phyloP scores from a whole-genome alignment of 306 rosid species.

The Gastrolobium villosum region DNA sequence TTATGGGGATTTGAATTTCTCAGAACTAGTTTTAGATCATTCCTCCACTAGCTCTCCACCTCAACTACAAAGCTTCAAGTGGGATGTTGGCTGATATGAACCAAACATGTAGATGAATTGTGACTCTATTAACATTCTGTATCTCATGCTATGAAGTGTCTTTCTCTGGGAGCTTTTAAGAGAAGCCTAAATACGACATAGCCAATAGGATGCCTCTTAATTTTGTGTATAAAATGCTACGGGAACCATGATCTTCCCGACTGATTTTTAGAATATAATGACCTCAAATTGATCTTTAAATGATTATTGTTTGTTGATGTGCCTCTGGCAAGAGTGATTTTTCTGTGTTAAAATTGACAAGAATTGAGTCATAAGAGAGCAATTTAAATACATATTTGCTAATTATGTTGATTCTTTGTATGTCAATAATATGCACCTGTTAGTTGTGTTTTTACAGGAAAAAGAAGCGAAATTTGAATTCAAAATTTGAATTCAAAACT shows the following conservation, averaged over 20 bases:
- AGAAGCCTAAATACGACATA: neutral
- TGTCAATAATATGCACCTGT: too few relatives aligned
- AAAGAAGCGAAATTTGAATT: too few relatives aligned
- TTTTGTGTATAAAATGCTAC: neutral
- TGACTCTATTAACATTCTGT: conserved; percentile 5
- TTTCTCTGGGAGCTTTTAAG: conserved; percentile 1
- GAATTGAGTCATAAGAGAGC: too few relatives aligned
- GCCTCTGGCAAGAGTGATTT: too few relatives aligned
- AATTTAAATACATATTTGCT: too few relatives aligned
- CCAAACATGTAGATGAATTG: conserved; percentile 17
- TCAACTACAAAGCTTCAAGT: conserved; percentile 12
- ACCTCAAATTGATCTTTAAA: neutral
- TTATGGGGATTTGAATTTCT: conserved; percentile 21
- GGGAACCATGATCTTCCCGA: neutral
- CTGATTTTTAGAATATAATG: conserved; percentile 7
- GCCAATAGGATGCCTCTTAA: neutral
- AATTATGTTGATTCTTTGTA: too few relatives aligned
- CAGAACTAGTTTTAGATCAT: conserved; percentile 37
- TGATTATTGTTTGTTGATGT: neutral
- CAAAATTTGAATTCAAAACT: too few relatives aligned
- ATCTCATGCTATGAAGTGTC: neutral
- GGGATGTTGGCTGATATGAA: conserved; percentile 14
- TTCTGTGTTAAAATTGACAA: too few relatives aligned
- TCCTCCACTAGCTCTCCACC: neutral
- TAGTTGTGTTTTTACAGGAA: too few relatives aligned